phyloP scores from a whole-genome alignment of 2,329 filamentous ascomycete species.

The Pseudopyricularia cyperi region DNA sequence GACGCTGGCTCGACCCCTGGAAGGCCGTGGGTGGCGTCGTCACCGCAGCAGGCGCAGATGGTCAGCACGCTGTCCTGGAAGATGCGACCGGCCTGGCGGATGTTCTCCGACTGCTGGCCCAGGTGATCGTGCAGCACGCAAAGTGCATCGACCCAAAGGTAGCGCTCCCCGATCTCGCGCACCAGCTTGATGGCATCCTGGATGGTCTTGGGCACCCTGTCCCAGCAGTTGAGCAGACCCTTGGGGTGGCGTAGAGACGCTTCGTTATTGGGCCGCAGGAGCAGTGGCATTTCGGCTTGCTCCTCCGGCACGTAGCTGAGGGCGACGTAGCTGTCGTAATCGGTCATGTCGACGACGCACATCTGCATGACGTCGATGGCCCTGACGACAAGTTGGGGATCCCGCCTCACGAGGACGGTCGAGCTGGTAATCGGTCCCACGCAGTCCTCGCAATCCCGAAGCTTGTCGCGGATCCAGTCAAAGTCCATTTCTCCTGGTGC shows the following conservation, averaged over 20 bases:
- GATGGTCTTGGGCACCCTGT: conserved; percentile 5
- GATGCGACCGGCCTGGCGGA: conserved; percentile 5
- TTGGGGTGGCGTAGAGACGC: conserved; percentile 1
- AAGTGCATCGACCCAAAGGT: conserved; percentile 12
- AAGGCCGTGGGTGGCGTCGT: neutral
- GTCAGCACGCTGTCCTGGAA: conserved; percentile 4
- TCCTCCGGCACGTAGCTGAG: conserved; percentile 3
- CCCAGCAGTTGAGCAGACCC: conserved; percentile 3
- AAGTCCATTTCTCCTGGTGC: conserved; percentile 1
- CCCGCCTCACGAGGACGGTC: neutral
- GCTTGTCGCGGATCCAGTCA: conserved; percentile 1
- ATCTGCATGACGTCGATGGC: conserved; percentile 1
- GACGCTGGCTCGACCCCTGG: conserved; percentile 1
- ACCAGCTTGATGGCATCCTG: conserved; percentile 7
- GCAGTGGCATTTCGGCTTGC: neutral
- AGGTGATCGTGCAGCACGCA: conserved; percentile 12
- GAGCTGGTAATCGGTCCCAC: neutral
- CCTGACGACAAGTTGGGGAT: neutral
- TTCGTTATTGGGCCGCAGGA: neutral
- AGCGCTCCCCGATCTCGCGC: conserved; percentile 6
- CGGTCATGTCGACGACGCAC: conserved; percentile 2
- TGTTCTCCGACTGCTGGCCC: conserved; percentile 1
- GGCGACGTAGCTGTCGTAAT: conserved; percentile 2
- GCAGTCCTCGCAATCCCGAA: conserved; percentile 1
- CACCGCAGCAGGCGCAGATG: conserved; percentile 1